A percentile compares a stretch with the other conserved stretches of the same genome.
Conservation (phyloP, 495 filamentous ascomycete species). For the Hapsidospora chrysogenum region DNA sequence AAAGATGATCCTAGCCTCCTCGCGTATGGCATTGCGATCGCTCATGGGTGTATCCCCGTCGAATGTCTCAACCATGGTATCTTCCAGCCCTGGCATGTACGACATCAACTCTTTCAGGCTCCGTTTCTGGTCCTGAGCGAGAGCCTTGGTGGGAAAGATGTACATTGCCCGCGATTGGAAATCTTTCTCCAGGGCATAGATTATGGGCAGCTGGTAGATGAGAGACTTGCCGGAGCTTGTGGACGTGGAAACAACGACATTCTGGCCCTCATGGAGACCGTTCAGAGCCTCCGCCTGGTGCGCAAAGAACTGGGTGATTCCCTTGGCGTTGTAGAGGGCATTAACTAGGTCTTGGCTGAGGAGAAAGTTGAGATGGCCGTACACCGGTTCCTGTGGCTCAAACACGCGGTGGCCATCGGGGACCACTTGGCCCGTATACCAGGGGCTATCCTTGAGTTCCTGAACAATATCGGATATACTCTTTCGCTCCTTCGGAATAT, state of each 20-base stretch:
- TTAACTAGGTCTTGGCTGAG: slow-evolving; percentile 87
- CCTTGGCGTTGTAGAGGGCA: slow-evolving; percentile 76
- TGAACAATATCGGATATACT: slow-evolving; percentile 69
- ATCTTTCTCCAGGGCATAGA: slow-evolving; percentile 75
- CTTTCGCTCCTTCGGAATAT: slow-evolving; percentile 72
- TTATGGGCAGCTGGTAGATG: slow-evolving; percentile 89
- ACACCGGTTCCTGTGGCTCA: slow-evolving; percentile 67
- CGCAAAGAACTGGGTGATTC: slow-evolving; percentile 76
- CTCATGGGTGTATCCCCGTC: slow-evolving; percentile 86
- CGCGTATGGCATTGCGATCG: slow-evolving; percentile 62
- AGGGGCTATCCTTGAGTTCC: slow-evolving; percentile 65
- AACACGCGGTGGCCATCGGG: slow-evolving; percentile 88
- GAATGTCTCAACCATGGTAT: slow-evolving; percentile 75
- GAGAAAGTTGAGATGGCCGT: slow-evolving; percentile 71
- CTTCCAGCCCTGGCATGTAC: slow-evolving; percentile 62
- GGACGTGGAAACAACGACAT: slow-evolving; percentile 88
- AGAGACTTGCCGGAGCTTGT: slow-evolving; percentile 94
- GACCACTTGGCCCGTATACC: slow-evolving; percentile 89
- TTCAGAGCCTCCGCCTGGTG: slow-evolving; percentile 97
- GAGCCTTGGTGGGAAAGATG: slow-evolving; percentile 94
- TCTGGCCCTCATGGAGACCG: slow-evolving; percentile 58
- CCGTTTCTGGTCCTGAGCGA: slow-evolving; percentile 87
- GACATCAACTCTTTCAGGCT: slow-evolving; percentile 71
- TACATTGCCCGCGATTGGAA: slow-evolving; percentile 74
- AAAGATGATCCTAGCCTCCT: slow-evolving; percentile 86